A percentile compares a stretch with the other conserved stretches of the same genome.
Evolutionary conservation across 2,329 filamentous ascomycete species (phyloP).

Genomic region (Aspergillus sp.): DNA sequence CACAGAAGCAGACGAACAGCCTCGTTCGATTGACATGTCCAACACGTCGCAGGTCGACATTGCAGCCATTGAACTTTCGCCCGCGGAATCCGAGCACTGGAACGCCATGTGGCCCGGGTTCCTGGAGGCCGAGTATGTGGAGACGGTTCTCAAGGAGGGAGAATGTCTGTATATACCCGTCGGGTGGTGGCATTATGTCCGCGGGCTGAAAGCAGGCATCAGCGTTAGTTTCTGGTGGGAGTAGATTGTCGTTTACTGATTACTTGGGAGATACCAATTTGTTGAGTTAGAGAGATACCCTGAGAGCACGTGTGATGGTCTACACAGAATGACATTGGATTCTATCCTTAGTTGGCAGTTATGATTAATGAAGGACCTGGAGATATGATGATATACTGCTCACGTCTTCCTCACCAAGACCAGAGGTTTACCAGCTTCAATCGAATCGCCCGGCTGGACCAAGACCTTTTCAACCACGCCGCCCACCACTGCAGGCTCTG

Average conservation of each 20-base stretch:
- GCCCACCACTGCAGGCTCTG: conserved; percentile 26
- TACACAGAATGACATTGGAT: background rate
- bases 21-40: conserved; percentile 70
- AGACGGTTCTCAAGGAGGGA: conserved; percentile 74
- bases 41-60: conserved; percentile 85
- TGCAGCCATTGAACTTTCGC: conserved; percentile 61
- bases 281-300: conserved; percentile 1
- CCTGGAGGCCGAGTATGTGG: conserved; percentile 62
- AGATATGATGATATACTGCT: background rate
- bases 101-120: conserved; percentile 57
- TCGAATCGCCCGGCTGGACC: conserved; percentile 39
- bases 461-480: conserved; percentile 40
- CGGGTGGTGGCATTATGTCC: conserved; percentile 98
- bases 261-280: background rate
- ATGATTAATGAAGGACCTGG: too few species aligned
- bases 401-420: conserved; percentile 24
- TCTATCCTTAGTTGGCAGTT: too few species aligned
- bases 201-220: conserved; percentile 80
- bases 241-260: conserved; percentile 21
- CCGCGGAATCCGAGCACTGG: conserved; percentile 42
- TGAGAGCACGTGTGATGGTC: background rate
- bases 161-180: conserved; percentile 87
- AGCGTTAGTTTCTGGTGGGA: conserved; percentile 99
- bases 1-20: conserved; percentile 6
- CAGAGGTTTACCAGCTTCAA: conserved; percentile 35